Evolutionary conservation across 2,329 filamentous ascomycete genomes (phyloP), one percentile per base, ranked within the genome.

Genomic region (Apiospora hydei): DNA sequence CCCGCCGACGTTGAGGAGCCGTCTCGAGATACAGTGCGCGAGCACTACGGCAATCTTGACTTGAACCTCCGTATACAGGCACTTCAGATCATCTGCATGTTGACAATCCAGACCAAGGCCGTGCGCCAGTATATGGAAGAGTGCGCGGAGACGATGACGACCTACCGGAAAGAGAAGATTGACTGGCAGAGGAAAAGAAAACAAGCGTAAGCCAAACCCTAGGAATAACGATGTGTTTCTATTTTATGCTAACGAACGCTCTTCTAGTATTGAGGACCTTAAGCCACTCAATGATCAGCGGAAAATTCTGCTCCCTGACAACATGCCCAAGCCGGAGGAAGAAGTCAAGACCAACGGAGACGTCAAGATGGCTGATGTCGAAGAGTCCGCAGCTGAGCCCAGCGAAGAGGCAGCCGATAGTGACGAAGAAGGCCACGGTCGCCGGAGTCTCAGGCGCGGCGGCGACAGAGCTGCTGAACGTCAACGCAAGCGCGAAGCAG

Each of bases 81-180:
- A 30, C 86, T 99, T 66, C 93, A 98, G 80, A 92, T 97, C 47
- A 89, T 98, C 71, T 94, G 94, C 80, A 91, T 96, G 85, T 86
- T 98, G 73, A 95, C 94, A 1, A 88, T 95, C 71, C 92, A 95
- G 78, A 98, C 96, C 0, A 95, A 94, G 80, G 91, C 93, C 2
- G 89, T 98, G 76, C 92, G 96, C 70, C 92, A 90, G 21, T 97
- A 97, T 80, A 93, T 99, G 86, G 94, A 98, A 76, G 92, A 96
- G 74, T 97, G 95, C 83, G 94, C 93, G 75, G 94, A 96, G 79
- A 93, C 94, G 70, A 98, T 98, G 95, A 99, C 96, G 1, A 90
- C 91, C 71, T 94, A 97, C 79, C 92, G 96, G 69, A 99, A 99
- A 82, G 93, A 97, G 80, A 98, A 98, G 84, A 98, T 98, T 73